phyloP scores from a whole-genome alignment of 2,329 filamentous ascomycete genomes.

The Leptosphaerulina australis region DNA sequence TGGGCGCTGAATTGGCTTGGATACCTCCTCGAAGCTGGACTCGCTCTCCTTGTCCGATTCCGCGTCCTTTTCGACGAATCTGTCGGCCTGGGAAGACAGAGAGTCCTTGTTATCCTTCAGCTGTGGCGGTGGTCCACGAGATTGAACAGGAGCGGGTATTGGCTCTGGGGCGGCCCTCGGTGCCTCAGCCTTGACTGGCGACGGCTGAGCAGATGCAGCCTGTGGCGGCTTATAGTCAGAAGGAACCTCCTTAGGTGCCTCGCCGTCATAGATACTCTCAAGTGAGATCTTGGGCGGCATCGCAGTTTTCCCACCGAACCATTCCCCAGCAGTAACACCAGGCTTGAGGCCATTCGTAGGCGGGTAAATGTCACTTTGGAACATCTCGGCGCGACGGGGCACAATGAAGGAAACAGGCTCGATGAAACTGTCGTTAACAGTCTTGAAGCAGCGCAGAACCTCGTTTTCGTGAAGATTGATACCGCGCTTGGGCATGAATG shows the following conservation, averaged over 20 bases:
- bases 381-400: conserved; percentile 87
- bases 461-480: conserved; percentile 98
- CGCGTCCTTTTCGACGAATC: conserved; percentile 79
- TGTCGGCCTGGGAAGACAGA: conserved; percentile 82
- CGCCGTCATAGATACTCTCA: conserved; percentile 87
- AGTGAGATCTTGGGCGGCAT: conserved; percentile 91
- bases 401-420: conserved; percentile 98
- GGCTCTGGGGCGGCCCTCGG: conserved; percentile 53
- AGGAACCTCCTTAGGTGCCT: conserved; percentile 76
- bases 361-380: conserved; percentile 97
- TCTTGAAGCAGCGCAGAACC: conserved; percentile 90
- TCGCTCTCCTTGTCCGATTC: conserved; percentile 66
- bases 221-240: conserved; percentile 68
- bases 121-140: conserved; percentile 65
- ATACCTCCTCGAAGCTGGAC: conserved; percentile 85
- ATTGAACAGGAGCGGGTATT: conserved; percentile 55
- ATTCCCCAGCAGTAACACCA: conserved; percentile 79
- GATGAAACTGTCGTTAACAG: conserved; percentile 90
- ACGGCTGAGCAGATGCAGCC: conserved; percentile 46
- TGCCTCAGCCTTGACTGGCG: conserved; percentile 60
- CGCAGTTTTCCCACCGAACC: conserved; percentile 83
- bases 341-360: conserved; percentile 81
- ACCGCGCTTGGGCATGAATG: conserved; percentile 91
- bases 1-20: conserved; percentile 72
- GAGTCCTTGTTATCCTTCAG: conserved; percentile 86